These are phyloP conservation scores for Trametopsis cervina DNA, from an alignment of 768 basidiomycete species.

Conservation along the genomic window DNA sequence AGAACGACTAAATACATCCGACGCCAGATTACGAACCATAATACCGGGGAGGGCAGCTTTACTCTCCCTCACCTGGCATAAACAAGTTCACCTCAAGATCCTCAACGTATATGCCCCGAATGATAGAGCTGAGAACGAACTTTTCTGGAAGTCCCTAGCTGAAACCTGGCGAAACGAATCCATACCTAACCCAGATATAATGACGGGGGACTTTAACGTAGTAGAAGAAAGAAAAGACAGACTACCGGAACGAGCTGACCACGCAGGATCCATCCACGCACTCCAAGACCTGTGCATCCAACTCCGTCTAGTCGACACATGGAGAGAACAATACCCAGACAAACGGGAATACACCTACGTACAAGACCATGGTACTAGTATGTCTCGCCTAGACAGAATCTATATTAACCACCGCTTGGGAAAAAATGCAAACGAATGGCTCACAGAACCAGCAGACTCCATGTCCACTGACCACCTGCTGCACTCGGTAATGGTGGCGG, in stretches of 20 bases:
- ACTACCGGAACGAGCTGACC: constrained; percentile 7
- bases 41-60: constrained; percentile 10
- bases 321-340: constrained; percentile 6
- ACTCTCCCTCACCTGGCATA: constrained; percentile 7
- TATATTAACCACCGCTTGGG: not conserved
- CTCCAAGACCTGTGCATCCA: constrained; percentile 3
- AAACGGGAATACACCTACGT: constrained; percentile 2
- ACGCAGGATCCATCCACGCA: not conserved
- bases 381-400: constrained; percentile 1
- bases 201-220: constrained; percentile 15
- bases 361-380: not conserved
- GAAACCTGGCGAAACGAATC: not conserved
- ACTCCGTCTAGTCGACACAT: constrained; percentile 9
- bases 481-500: not conserved
- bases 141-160: constrained; percentile 12
- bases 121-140: constrained; percentile 4
- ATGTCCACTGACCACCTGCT: not conserved
- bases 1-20: not conserved
- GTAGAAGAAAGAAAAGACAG: constrained; percentile 15
- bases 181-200: constrained; percentile 4
- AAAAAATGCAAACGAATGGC: not conserved
- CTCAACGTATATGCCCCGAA: constrained; percentile 16
- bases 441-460: not conserved
- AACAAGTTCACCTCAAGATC: not conserved
- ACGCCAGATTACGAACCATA: not conserved